Conservation (phyloP, 2,329 filamentous ascomycete species). For the Aspergillus neotritici region DNA sequence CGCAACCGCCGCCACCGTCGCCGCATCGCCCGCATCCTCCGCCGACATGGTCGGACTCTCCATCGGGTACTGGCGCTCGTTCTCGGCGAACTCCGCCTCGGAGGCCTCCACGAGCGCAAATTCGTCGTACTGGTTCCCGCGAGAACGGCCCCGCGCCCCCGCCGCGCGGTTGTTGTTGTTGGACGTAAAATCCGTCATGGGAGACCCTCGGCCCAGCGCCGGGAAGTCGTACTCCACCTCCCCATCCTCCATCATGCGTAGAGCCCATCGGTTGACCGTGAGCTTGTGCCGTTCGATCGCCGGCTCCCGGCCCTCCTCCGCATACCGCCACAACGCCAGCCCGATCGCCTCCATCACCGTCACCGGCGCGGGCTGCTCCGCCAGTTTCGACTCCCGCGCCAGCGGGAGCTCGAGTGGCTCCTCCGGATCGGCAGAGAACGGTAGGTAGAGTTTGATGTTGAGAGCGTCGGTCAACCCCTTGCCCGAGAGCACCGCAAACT, state of each 20-base stretch:
- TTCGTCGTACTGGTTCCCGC: conserved; percentile 62
- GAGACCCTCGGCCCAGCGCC: conserved; percentile 51
- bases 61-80: conserved; percentile 52
- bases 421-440: conserved; percentile 52
- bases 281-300: conserved; percentile 47
- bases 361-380: conserved; percentile 42
- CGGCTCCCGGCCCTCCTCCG: conserved; percentile 53
- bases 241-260: conserved; percentile 63
- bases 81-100: conserved; percentile 51
- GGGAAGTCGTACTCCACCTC: conserved; percentile 64
- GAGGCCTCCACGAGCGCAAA: conserved; percentile 60
- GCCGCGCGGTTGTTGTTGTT: conserved; percentile 62
- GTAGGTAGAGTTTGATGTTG: conserved; percentile 59
- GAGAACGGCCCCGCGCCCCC: conserved; percentile 48
- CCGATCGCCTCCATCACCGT: conserved; percentile 60
- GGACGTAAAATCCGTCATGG: conserved; percentile 59
- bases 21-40: conserved; percentile 26
- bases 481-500: conserved; percentile 55
- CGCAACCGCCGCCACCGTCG: conserved; percentile 17
- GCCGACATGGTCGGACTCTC: conserved; percentile 35
- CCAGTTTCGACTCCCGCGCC: conserved; percentile 50
- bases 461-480: conserved; percentile 56
- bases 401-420: conserved; percentile 56
- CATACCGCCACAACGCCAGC: conserved; percentile 56
- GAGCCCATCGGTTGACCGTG: conserved; percentile 58